Base-by-base conservation (phyloP, 805 yeast species). In the Candida railenensis region DNA sequence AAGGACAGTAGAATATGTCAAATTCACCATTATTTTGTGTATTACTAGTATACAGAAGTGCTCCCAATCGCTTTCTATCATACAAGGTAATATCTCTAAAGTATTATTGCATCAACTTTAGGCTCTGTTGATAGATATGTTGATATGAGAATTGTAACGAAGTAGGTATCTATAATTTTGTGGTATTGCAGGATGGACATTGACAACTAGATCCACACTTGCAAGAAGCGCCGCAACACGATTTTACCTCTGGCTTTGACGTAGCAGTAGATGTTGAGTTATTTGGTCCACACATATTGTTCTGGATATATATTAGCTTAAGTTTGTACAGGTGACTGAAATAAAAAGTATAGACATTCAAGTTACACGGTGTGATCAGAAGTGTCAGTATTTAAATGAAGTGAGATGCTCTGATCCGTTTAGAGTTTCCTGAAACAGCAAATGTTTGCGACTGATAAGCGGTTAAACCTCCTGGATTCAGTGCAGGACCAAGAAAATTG, bases 151-250 rank as follows among this genome's bases (percentile, higher is more conserved):
- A n/a, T n/a, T n/a, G n/a, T n/a, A n/a, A n/a, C n/a, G n/a, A n/a
- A n/a, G n/a, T n/a, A n/a, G n/a, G n/a, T n/a, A 14, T 38, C 52
- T 52, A 69, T 52, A 70, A 68, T 47, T 69, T 70, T 44, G 74
- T 68, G 51, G 74, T 70, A 59, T 70, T 70, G 53, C 76, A 70
- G 11, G 74, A 67, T 11, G 65, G 58, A 52, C 76, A 71, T 32
- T 62, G 52, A 49, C 76, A 71, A 3, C 58, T 47, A 18, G 74
- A 63, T 14, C 76, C 75, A 53, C 76, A 71, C 53, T 70, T 70
- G 58, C 76, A 70, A 36, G 63, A 51, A 25, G 69, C 48, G 3
- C 71, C 71, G 42, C 73, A 67, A 46, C 75, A 69, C n/a, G 51
- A 32, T 36, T 25, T 25, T 5, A 25, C 30, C 9, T 25, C 30